Evolutionary conservation across 2,329 filamentous ascomycete genomes (phyloP), one percentile per base, ranked within the genome.

Genomic region (Trichoderma cornu-damae): DNA sequence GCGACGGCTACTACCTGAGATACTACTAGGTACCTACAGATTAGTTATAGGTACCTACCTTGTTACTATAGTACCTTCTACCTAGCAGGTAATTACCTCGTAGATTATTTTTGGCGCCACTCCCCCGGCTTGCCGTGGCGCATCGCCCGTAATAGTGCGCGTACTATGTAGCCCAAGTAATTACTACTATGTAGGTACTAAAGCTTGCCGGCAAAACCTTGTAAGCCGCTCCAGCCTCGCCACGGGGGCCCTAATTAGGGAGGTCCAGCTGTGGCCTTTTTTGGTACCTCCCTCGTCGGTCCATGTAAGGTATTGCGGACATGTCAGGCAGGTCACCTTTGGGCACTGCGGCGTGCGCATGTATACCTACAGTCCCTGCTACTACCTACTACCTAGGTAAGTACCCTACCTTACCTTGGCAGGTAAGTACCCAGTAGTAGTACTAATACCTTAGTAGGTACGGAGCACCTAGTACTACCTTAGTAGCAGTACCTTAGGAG

Each of bases 181-280:
- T n/a, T n/a, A n/a, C n/a, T n/a, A n/a, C n/a, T n/a, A n/a, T n/a
- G n/a, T n/a, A n/a, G n/a, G n/a, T n/a, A n/a, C n/a, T n/a, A n/a
- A n/a, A n/a, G 35, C 35, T 42, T 30, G 47, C 9, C 32, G 20
- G 32, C 5, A n/a, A 43, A 43, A 26, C 20, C 40, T 43, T 26
- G 32, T 18, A 30, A 18, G 34, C 47, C 34, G 20, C 18, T 26
- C 34, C 12, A 20, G 24, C 24, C 16, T 32, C n/a, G 35, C 37
- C 26, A 42, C 34, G 48, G 49, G 48, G 49, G 26, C 48, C 49
- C 49, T 42, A 43, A 52, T 43, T 43, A 52, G 49, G 49, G 49
- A 52, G 49, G 49, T 52, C 49, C 37, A 52, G 35, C 34, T 40
- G 6, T 9, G 42, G 18, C 42, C 42, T 24, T 26, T 51, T 20